A percentile compares a stretch with the other conserved stretches of the same genome.
Evolutionary conservation across 148 eudicot species (phyloP).

Genomic region (Fagopyrum esculentum): DNA sequence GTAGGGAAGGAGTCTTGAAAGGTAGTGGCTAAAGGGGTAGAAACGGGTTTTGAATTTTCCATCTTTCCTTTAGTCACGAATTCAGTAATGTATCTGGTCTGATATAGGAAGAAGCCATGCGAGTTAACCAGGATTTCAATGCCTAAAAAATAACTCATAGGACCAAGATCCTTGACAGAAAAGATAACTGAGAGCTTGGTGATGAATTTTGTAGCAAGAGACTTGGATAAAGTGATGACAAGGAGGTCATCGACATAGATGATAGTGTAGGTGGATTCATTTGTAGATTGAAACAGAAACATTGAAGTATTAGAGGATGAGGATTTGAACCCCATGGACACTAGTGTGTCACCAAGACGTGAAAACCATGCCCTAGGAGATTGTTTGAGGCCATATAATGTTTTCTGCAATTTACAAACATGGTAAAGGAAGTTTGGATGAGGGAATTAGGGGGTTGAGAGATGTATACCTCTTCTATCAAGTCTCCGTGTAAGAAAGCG

Average conservation of each 20-base stretch:
- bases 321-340: not conserved
- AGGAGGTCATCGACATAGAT: not conserved
- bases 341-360: not conserved
- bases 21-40: no score
- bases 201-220: not conserved
- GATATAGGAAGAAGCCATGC: not conserved
- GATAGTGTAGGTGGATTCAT: not conserved
- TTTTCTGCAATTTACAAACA: no score
- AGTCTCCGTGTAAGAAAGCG: not conserved
- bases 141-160: not conserved
- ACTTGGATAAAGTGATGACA: not conserved
- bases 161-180: not conserved
- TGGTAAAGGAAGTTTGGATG: no score
- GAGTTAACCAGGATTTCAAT: not conserved
- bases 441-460: not conserved
- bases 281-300: not conserved
- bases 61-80: no score
- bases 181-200: not conserved
- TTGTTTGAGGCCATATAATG: not conserved
- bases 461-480: not conserved
- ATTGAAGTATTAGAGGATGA: not conserved
- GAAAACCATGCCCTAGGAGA: not conserved
- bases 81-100: no score
- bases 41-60: no score
- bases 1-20: no score